Base-by-base conservation (phyloP, 805 yeast genomes). In the Pichia nakasei region DNA sequence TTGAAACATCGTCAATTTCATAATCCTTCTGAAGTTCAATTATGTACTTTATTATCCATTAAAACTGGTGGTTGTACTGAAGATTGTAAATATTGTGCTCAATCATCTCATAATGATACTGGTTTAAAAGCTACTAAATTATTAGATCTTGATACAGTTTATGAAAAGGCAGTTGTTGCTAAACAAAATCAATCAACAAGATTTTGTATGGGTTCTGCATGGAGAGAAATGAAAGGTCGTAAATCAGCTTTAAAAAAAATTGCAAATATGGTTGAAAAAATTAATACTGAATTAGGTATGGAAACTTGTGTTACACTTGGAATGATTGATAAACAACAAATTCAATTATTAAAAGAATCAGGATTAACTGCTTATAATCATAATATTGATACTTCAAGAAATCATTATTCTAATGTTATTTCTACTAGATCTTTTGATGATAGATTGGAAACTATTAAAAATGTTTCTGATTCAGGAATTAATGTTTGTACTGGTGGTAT, bases 191-290 rank as follows among this genome's bases (percentile, higher is more conserved):
- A 91, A 0, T 73, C 83, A 1, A 84, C 93, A 0, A 68, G 93
- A 50, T 84, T 84, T 57, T 84, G 93, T 57, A 75, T 84, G 79
- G 93, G 93, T 38, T 86, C 91, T 11, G 93, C 93, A 2, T 85
- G 91, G 93, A 72, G 93, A 58, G 91, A 82, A 48, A 84, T 84
- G 93, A 66, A 67, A 39, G 91, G 93, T 17, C 67, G 93, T 39
- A 83, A 81, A 59, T 72, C 78, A 17, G 86, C 82, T 1, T 57
- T 84, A 48, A 74, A 70, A 46, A 74, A 67, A 48, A 81, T 84
- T 45, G 65, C 75, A 22, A 73, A 75, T 41, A 83, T 84, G 89
- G 79, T 84, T 29, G 58, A 65, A 24, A 72, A 66, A 44, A 80
- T 84, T 40, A 78, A 81, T 53, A 48, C 49, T 22, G 79, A 74